Base-by-base conservation (phyloP, 345 rosid genomes). In the Geranium rotundifolium region DNA sequence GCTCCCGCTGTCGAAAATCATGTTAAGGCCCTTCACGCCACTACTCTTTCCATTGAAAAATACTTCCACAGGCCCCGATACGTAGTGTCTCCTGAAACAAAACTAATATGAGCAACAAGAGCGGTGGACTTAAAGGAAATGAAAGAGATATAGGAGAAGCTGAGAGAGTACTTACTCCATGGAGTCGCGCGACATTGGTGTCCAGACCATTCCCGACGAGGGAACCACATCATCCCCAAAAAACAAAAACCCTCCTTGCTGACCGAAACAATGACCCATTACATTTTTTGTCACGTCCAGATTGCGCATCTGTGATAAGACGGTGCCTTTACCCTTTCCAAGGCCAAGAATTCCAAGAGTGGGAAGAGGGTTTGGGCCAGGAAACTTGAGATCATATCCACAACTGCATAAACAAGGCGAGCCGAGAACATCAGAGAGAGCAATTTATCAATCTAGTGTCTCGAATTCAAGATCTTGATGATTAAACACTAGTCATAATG, bases 1-100 rank as follows among this genome's bases (percentile, higher is more conserved):
- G 81, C 95, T 85, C 58, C 99, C 99, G 37, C 97, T 93, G 74
- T 92, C 98, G 62, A 89, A 87, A 58, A 86, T 57, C 27, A 85
- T 50, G 61, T 76, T 41, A 18, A 82, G 85, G 61, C 74, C 86
- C 67, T 74, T 83, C 3, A 81, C 61, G 63, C 89, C 91, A 1
- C 83, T 78, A 57, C 79, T 58, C 82, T 81, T 87, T 30, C 82
- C 80, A 7, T 75, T 72, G 52, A 73, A 76, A 8, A 83, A 63
- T 71, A 92, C 79, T 65, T 87, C 93, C 1, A 93, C 91, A 17
- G 93, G 86, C 55, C 90, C 95, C 0, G 85, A 56, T 17, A 73
- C 30, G 61, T 87, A 92, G 74, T 75, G 70, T 72, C 86, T 84
- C 61, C 98, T 92, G 81, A 64, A 68, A 69, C 16, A 58, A 59